phyloP scores from a whole-genome alignment of 2,329 filamentous ascomycete genomes.

The Coniochaeta prunicola region DNA sequence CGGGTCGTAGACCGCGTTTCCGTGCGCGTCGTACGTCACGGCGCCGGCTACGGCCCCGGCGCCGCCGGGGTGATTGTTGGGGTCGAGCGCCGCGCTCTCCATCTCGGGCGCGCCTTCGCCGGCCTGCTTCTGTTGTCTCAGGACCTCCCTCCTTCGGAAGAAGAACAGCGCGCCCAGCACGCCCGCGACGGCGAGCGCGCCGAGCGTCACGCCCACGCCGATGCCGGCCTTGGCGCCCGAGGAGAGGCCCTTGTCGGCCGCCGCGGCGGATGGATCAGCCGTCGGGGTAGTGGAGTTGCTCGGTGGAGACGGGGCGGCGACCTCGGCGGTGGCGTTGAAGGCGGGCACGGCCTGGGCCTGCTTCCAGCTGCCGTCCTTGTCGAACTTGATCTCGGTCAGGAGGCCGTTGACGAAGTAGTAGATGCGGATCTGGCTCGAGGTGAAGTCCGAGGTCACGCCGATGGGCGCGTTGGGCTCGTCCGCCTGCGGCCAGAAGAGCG shows the following conservation, averaged over 20 bases:
- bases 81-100: constrained; percentile 9
- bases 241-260: background rate
- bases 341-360: constrained; percentile 16
- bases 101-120: constrained; percentile 3
- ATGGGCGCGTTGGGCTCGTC: constrained; percentile 21
- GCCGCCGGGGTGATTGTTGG: constrained; percentile 4
- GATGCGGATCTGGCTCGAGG: constrained; percentile 17
- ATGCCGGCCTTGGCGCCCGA: background rate
- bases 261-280: background rate
- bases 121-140: too few relatives aligned
- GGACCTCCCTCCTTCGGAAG: background rate
- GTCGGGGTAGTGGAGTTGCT: background rate
- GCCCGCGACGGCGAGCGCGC: background rate
- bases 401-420: constrained; percentile 25
- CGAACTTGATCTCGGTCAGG: constrained; percentile 22
- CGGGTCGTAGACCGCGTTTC: background rate
- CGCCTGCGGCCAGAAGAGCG: constrained; percentile 21
- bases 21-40: constrained; percentile 6
- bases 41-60: background rate
- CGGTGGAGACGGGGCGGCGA: constrained; percentile 3
- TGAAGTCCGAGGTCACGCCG: constrained; percentile 19
- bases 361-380: constrained; percentile 21
- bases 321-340: constrained; percentile 13
- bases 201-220: background rate
- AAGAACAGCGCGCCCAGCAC: background rate